phyloP scores from a whole-genome alignment of 495 filamentous ascomycete species.

The Pyrenula aspistea region DNA sequence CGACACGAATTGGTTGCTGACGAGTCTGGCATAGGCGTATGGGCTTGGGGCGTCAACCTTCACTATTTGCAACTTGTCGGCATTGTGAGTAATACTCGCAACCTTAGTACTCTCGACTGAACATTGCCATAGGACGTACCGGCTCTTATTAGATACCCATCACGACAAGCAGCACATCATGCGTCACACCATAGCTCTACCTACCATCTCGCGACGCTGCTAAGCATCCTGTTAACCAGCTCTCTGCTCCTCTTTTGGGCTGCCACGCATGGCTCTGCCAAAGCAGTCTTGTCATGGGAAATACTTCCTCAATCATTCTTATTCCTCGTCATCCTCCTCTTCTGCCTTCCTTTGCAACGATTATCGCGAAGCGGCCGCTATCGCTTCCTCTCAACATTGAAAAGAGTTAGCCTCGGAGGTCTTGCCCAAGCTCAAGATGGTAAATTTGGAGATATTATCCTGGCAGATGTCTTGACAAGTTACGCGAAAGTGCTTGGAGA shows the following conservation, averaged over 20 bases:
- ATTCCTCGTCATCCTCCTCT: slow-evolving; percentile 50
- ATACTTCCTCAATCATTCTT: slow-evolving; percentile 75
- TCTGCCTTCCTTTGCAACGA: slow-evolving; percentile 60
- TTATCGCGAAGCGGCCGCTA: slow-evolving; percentile 62
- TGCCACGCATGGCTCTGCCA: slow-evolving; percentile 54
- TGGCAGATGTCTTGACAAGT: slow-evolving; percentile 90
- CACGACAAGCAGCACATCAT: slow-evolving; percentile 49
- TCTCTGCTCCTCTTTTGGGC: slow-evolving; percentile 75
- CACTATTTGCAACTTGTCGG: slow-evolving; percentile 62
- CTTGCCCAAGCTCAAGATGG: slow-evolving; percentile 70
- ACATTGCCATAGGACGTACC: slow-evolving; percentile 52
- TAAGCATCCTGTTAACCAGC: slow-evolving; percentile 54
- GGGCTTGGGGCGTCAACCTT: slow-evolving; percentile 83
- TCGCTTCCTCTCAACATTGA: slow-evolving; percentile 58
- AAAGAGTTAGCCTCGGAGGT: slow-evolving; percentile 64
- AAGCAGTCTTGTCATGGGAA: slow-evolving; percentile 60
- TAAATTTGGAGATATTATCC: slow-evolving; percentile 85
- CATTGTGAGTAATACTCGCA: slow-evolving; percentile 42
- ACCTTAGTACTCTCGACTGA: neutral
- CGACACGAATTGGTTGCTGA: slow-evolving; percentile 4
- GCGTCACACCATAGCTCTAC: slow-evolving; percentile 63
- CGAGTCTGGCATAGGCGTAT: slow-evolving; percentile 48
- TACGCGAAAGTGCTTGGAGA: slow-evolving; percentile 89
- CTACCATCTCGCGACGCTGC: slow-evolving; percentile 68
- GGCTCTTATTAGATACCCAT: slow-evolving; percentile 65